Evolutionary conservation across 2,329 filamentous ascomycete species (phyloP).

Genomic region (Fusarium anguioides): DNA sequence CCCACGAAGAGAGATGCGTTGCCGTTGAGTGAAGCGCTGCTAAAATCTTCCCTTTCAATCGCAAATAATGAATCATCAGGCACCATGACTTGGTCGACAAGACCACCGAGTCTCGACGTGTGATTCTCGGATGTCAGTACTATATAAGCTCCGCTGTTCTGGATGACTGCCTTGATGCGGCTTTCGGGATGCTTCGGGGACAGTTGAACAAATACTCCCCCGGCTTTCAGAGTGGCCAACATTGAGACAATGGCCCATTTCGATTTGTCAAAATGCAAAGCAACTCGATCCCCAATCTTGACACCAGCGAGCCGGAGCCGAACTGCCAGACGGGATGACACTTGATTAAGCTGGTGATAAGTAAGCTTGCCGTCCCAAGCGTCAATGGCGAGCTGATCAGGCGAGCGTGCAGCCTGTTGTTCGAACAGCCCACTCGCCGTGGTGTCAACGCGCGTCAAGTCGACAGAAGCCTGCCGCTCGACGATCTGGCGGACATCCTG

Average conservation of each 20-base stretch:
- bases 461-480: slow-evolving; percentile 3
- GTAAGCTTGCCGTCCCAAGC: slow-evolving; percentile 3
- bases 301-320: slow-evolving; percentile 2
- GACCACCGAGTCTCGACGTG: slow-evolving; percentile 4
- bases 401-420: background rate
- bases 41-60: slow-evolving; percentile 5
- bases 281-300: background rate
- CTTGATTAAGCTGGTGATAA: slow-evolving; percentile 2
- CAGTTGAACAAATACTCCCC: slow-evolving; percentile 11
- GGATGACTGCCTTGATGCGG: slow-evolving; percentile 2
- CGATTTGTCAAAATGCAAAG: slow-evolving; percentile 18
- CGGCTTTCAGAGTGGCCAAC: slow-evolving; percentile 14
- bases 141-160: slow-evolving; percentile 3
- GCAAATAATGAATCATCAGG: slow-evolving; percentile 8
- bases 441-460: slow-evolving; percentile 1
- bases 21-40: background rate
- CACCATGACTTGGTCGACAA: slow-evolving; percentile 7
- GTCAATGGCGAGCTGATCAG: background rate
- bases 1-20: slow-evolving; percentile 3
- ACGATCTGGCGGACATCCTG: slow-evolving; percentile 7
- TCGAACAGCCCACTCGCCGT: slow-evolving; percentile 2
- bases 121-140: slow-evolving; percentile 3
- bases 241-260: slow-evolving; percentile 12
- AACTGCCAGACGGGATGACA: slow-evolving; percentile 4
- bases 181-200: slow-evolving; percentile 6